Percentiles rank a stretch among this genome's conserved stretches.
These are phyloP conservation scores for Sporothrix dimorphospora DNA, from an alignment of 2,329 filamentous ascomycete genomes.

Conservation along the genomic window DNA sequence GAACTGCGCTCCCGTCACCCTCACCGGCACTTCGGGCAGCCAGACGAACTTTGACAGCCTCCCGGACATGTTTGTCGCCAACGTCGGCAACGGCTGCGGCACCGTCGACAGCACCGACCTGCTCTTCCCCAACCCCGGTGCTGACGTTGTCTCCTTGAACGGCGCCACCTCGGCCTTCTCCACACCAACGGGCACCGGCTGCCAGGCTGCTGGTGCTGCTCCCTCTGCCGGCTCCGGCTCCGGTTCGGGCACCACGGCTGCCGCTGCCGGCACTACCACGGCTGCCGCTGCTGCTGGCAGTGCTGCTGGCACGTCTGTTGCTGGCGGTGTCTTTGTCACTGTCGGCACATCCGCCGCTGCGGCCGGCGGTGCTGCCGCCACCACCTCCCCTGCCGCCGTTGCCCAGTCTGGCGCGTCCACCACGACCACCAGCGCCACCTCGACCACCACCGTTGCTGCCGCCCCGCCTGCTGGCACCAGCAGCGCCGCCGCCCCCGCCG, in stretches of 20 bases:
- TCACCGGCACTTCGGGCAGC: slow-evolving; percentile 57
- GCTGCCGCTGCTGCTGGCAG: slow-evolving; percentile 28
- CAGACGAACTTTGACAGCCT: slow-evolving; percentile 62
- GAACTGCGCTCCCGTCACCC: slow-evolving; percentile 81
- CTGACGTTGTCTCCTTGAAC: slow-evolving; percentile 55
- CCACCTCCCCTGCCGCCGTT: slow-evolving; percentile 3
- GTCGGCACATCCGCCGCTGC: slow-evolving; percentile 27
- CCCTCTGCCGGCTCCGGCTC: slow-evolving; percentile 36
- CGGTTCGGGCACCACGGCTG: slow-evolving; percentile 28
- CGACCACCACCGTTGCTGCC: slow-evolving; percentile 3
- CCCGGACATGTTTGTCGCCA: slow-evolving; percentile 76
- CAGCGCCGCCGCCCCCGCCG: neutral
- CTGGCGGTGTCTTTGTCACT: slow-evolving; percentile 50
- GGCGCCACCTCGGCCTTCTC: slow-evolving; percentile 44
- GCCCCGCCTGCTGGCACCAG: neutral
- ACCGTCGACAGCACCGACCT: slow-evolving; percentile 61
- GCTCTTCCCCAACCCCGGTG: slow-evolving; percentile 69
- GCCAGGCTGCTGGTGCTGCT: slow-evolving; percentile 37
- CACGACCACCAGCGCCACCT: slow-evolving; percentile 30
- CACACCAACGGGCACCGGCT: slow-evolving; percentile 36
- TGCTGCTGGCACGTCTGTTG: slow-evolving; percentile 36
- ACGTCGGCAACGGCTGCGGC: slow-evolving; percentile 61
- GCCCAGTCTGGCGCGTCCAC: neutral
- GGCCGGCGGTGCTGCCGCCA: slow-evolving; percentile 22
- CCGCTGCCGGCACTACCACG: neutral